These are phyloP conservation scores for Blakeslea trispora DNA, from an alignment of 371 early-diverging fungal species.

Conservation along the genomic window DNA sequence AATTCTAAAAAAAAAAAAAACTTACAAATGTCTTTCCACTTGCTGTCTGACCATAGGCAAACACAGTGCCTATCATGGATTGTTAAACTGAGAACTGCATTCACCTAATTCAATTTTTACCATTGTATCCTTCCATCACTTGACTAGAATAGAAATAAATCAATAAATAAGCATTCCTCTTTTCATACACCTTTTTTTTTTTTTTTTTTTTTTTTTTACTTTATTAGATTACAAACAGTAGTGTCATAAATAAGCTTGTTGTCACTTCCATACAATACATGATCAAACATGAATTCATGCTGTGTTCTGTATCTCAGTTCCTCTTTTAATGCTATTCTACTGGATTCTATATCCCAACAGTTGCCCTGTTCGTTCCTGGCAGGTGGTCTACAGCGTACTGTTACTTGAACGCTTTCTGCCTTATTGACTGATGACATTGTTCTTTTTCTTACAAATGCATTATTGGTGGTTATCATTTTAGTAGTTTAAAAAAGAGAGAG, in stretches of 20 bases:
- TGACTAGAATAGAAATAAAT: neutral
- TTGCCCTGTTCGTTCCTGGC: constrained; percentile 25
- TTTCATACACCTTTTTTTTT: no score
- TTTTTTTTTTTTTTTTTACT: constrained; percentile 1
- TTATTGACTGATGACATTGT: neutral
- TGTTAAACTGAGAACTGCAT: neutral
- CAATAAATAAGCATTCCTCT: no score
- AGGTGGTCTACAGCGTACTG: constrained; percentile 44
- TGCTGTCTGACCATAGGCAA: constrained; percentile 97
- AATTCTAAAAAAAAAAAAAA: constrained; percentile 2
- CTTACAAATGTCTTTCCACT: constrained; percentile 92
- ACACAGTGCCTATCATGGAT: constrained; percentile 67
- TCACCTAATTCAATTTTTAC: neutral
- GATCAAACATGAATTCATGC: constrained; percentile 1
- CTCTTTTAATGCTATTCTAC: constrained; percentile 11
- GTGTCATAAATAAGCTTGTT: neutral
- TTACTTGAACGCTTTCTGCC: constrained; percentile 43
- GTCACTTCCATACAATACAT: constrained; percentile 10
- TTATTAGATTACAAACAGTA: constrained; percentile 4
- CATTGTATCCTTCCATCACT: constrained; percentile 12
- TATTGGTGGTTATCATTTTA: neutral
- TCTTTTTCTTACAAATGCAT: neutral
- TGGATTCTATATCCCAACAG: constrained; percentile 25
- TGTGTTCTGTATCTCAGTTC: constrained; percentile 8
- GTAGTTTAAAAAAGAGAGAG: no score